Evolutionary conservation across 352 stramenopile species (phyloP).

Genomic region (Discostella stelligera): DNA sequence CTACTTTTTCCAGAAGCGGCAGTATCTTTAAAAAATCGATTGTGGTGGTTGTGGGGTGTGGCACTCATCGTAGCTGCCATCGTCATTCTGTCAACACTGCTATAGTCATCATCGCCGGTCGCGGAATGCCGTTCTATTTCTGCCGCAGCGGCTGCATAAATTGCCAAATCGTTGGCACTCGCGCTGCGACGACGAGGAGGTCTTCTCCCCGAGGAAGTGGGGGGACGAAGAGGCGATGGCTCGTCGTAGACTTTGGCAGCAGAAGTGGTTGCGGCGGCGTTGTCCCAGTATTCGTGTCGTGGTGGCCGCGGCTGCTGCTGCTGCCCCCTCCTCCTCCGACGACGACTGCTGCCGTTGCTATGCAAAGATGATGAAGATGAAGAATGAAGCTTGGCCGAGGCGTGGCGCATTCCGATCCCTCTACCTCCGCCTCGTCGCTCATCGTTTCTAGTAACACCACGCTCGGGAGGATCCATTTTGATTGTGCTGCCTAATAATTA

Average conservation of each 20-base stretch:
- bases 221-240: not conserved
- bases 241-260: no score
- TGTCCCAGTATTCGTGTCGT: not conserved
- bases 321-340: not conserved
- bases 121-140: not conserved
- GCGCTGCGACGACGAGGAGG: not conserved
- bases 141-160: no score
- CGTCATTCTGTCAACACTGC: not conserved
- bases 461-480: not conserved
- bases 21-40: not conserved
- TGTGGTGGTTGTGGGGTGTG: not conserved
- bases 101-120: not conserved
- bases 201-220: not conserved
- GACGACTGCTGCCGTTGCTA: not conserved
- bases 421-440: not conserved
- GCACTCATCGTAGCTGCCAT: not conserved
- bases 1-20: not conserved
- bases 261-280: not conserved
- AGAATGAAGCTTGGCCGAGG: not conserved
- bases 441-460: not conserved
- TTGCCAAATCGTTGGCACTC: conserved; percentile 2
- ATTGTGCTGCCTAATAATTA: no score
- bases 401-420: not conserved
- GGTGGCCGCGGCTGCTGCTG: not conserved
- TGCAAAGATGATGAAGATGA: not conserved